phyloP scores from a whole-genome alignment of 139 green algal species.

The Chlamydomonas applanata region DNA sequence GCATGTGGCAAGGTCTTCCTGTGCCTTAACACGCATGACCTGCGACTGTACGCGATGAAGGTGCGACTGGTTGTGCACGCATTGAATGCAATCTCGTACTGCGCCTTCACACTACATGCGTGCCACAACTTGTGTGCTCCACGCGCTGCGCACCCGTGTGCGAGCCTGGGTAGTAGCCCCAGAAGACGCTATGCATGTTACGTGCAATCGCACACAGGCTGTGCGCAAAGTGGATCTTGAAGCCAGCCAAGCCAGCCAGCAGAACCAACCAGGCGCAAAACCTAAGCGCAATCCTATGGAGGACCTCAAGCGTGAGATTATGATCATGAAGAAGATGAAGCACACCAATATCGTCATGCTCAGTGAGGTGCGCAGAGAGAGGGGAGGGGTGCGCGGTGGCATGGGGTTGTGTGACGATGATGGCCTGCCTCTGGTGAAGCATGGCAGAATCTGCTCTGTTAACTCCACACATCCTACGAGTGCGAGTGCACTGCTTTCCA shows the following conservation, averaged over 20 bases:
- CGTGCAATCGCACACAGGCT: constrained; percentile 20
- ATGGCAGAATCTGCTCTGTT: too few relatives aligned
- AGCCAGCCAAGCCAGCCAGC: constrained; percentile 25
- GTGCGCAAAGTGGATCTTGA: constrained; percentile 55
- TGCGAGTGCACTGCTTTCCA: too few relatives aligned
- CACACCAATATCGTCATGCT: constrained; percentile 77
- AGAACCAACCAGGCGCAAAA: constrained; percentile 10
- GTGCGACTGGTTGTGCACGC: constrained; percentile 20
- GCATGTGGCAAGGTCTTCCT: constrained; percentile 80
- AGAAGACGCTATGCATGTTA: too few relatives aligned
- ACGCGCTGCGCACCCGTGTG: too few relatives aligned
- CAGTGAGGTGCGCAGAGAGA: constrained; percentile 59
- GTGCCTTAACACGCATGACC: constrained; percentile 73
- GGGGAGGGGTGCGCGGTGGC: background rate
- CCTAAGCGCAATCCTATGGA: constrained; percentile 57
- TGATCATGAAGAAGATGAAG: constrained; percentile 69
- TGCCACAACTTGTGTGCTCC: too few relatives aligned
- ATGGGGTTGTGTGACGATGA: too few relatives aligned
- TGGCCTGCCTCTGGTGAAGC: too few relatives aligned
- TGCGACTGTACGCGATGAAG: constrained; percentile 81
- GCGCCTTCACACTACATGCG: too few relatives aligned
- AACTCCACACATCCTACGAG: too few relatives aligned
- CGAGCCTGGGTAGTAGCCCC: too few relatives aligned
- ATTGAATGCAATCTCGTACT: too few relatives aligned
- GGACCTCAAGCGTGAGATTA: constrained; percentile 69